phyloP scores from a whole-genome alignment of 345 rosid genomes.

The Moringa oleifera region DNA sequence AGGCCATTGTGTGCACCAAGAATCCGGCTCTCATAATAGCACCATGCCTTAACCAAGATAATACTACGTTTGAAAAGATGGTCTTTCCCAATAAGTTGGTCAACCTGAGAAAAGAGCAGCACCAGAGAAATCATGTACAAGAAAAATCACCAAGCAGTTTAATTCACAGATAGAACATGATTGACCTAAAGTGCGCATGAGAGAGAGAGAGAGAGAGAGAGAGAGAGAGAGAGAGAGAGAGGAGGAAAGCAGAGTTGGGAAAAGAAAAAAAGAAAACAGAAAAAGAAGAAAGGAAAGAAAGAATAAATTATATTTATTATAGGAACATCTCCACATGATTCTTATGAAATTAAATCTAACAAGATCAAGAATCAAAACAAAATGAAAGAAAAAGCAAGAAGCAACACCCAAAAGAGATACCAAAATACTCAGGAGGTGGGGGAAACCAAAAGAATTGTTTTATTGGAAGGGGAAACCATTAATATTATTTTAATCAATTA shows the following conservation, averaged over 20 bases:
- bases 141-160: too few species aligned
- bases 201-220: too few species aligned
- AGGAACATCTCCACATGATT: background rate
- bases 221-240: too few species aligned
- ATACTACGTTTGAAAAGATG: conserved; percentile 87
- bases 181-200: too few species aligned
- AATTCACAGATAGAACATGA: too few species aligned
- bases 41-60: conserved; percentile 83
- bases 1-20: conserved; percentile 86
- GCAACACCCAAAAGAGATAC: too few species aligned
- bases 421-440: too few species aligned
- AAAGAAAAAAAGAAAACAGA: background rate
- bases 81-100: conserved; percentile 53
- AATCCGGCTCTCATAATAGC: conserved; percentile 91
- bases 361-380: background rate
- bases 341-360: too few species aligned
- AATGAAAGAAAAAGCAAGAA: background rate
- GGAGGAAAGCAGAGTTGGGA: background rate
- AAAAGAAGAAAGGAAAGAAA: background rate
- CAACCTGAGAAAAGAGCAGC: conserved; percentile 43
- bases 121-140: background rate
- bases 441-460: background rate
- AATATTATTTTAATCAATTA: too few species aligned
- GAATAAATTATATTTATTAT: too few species aligned
- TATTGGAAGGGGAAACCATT: background rate